Conservation (phyloP, 345 rosid genomes). For the Brassica juncea region DNA sequence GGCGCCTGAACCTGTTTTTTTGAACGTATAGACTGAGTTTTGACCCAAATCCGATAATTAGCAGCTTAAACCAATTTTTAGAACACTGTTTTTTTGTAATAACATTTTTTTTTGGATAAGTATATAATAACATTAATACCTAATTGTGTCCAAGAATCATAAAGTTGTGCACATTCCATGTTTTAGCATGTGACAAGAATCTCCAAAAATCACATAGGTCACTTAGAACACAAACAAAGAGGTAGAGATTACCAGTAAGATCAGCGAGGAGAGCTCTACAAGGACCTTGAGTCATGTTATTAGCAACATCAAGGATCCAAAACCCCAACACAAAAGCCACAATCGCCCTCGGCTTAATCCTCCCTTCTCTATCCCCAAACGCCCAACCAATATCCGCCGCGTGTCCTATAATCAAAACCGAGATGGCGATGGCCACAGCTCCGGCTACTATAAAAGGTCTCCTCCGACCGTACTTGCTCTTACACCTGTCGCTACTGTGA, state of each 20-base stretch:
- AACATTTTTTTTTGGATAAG: no score
- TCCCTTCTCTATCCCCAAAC: constrained; percentile 62
- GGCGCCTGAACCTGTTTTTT: no score
- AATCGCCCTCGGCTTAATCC: constrained; percentile 68
- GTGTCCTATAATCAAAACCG: constrained; percentile 73
- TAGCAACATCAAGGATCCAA: constrained; percentile 92
- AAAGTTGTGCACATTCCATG: constrained; percentile 4
- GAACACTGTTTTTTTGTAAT: no score
- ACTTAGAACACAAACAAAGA: neutral
- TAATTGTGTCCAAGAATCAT: neutral
- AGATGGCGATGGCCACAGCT: constrained; percentile 50
- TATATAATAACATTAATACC: neutral
- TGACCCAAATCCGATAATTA: no score
- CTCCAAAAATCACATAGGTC: constrained; percentile 7
- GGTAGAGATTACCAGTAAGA: constrained; percentile 67
- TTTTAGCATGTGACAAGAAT: constrained; percentile 29
- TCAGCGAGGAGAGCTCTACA: constrained; percentile 96
- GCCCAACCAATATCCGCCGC: constrained; percentile 95
- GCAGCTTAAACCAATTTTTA: no score
- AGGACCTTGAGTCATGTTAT: constrained; percentile 94
- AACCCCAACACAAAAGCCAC: constrained; percentile 79
- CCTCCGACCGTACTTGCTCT: constrained; percentile 87
- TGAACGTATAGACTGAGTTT: no score
- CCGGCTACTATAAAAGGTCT: constrained; percentile 79
- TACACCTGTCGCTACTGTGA: constrained; percentile 85